Evolutionary conservation across 169 alveolate genomes (phyloP).

Genomic region (Neospora caninum): DNA sequence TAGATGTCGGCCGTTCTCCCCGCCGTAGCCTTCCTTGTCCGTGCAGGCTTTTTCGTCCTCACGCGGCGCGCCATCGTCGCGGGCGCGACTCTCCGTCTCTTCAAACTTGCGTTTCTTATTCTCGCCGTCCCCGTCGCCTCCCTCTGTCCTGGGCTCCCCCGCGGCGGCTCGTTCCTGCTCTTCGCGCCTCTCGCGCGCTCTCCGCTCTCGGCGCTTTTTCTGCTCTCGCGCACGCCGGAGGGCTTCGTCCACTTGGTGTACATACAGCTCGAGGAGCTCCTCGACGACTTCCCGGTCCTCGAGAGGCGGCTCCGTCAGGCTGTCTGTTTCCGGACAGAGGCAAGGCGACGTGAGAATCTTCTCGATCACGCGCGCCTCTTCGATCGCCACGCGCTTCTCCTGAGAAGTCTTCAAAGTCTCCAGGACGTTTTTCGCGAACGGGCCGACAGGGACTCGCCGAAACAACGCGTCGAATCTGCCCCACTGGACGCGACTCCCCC

Average conservation of each 20-base stretch:
- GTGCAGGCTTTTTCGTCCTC: too few relatives aligned
- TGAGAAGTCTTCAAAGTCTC: slow-evolving; percentile 7
- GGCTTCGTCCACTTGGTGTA: slow-evolving; percentile 19
- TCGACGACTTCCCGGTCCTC: slow-evolving; percentile 55
- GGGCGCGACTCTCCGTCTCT: neutral
- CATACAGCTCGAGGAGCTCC: slow-evolving; percentile 57
- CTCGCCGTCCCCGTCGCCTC: neutral
- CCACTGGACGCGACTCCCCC: slow-evolving; percentile 70
- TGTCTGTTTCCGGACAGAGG: slow-evolving; percentile 30
- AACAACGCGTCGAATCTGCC: slow-evolving; percentile 55
- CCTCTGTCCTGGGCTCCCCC: neutral
- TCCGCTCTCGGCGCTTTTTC: slow-evolving; percentile 7
- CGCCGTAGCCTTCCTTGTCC: too few relatives aligned
- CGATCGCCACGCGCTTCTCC: slow-evolving; percentile 55
- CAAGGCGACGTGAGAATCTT: slow-evolving; percentile 28
- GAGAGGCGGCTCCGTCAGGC: slow-evolving; percentile 29
- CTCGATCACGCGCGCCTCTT: slow-evolving; percentile 63
- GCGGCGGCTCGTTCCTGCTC: neutral
- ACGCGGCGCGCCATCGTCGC: neutral
- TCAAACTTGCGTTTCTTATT: neutral
- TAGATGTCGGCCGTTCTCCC: too few relatives aligned
- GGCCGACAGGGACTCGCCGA: slow-evolving; percentile 65
- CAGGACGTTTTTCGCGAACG: slow-evolving; percentile 57
- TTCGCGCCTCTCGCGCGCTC: neutral
- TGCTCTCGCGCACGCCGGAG: neutral